Evolutionary conservation across 768 basidiomycete genomes (phyloP).

Genomic region (Boletales sp.): DNA sequence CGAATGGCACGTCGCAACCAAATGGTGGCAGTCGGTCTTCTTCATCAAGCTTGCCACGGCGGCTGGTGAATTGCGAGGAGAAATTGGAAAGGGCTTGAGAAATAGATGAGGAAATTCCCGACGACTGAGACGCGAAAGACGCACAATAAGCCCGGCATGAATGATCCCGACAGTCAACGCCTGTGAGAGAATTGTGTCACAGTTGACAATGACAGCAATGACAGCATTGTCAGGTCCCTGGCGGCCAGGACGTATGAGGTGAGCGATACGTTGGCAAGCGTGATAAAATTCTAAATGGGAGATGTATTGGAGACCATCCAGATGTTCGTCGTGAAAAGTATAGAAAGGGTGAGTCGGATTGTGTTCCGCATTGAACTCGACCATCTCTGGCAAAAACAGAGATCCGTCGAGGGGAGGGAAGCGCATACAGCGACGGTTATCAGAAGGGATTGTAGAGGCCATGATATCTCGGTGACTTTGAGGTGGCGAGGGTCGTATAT

Average conservation of each 20-base stretch:
- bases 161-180: slow-evolving; percentile 34
- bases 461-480: neutral
- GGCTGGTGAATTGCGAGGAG: slow-evolving; percentile 34
- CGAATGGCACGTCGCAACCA: slow-evolving; percentile 34
- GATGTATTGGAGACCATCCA: slow-evolving; percentile 24
- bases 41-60: slow-evolving; percentile 33
- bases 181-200: slow-evolving; percentile 42
- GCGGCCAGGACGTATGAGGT: slow-evolving; percentile 34
- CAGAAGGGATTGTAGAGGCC: neutral
- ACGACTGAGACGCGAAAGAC: neutral
- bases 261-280: slow-evolving; percentile 42
- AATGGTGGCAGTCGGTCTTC: slow-evolving; percentile 36
- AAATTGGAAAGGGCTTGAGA: slow-evolving; percentile 34
- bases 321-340: slow-evolving; percentile 25
- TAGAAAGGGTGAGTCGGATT: slow-evolving; percentile 33
- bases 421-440: neutral
- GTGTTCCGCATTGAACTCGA: slow-evolving; percentile 26
- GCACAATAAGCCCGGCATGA: slow-evolving; percentile 16
- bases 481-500: too few relatives aligned
- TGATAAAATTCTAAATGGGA: slow-evolving; percentile 42
- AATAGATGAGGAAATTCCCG: neutral
- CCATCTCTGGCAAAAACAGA: slow-evolving; percentile 19
- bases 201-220: slow-evolving; percentile 35
- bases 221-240: slow-evolving; percentile 31
- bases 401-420: slow-evolving; percentile 33